Conservation (phyloP, 176 grass and related monocot genomes). For the Triticum dicoccoides region DNA sequence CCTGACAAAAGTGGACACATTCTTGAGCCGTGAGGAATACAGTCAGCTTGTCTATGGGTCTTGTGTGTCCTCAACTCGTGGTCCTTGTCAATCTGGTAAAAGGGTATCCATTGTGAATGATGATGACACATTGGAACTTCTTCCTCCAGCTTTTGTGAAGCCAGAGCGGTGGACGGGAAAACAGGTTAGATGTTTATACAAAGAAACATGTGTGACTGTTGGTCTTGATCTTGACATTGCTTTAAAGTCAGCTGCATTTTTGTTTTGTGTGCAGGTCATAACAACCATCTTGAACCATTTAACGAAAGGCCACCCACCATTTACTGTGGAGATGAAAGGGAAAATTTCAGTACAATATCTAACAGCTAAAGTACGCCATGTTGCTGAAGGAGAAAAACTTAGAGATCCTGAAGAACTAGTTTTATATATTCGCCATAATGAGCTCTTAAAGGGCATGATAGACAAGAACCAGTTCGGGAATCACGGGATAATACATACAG, state of each 20-base stretch:
- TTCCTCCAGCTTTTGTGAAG: constrained; percentile 65
- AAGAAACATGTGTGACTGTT: background rate
- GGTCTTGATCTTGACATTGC: background rate
- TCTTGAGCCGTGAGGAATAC: constrained; percentile 88
- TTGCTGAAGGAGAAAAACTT: too few relatives aligned
- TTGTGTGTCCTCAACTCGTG: constrained; percentile 42
- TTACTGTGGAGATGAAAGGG: constrained; percentile 64
- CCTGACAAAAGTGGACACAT: constrained; percentile 68
- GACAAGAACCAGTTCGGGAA: constrained; percentile 91
- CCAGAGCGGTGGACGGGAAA: constrained; percentile 90
- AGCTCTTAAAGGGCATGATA: constrained; percentile 86
- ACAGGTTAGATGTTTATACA: constrained; percentile 51
- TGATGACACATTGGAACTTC: constrained; percentile 41
- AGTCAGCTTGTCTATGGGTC: constrained; percentile 80
- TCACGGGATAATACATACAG: constrained; percentile 78
- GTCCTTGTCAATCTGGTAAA: constrained; percentile 34
- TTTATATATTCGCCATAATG: constrained; percentile 59
- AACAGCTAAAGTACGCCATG: background rate
- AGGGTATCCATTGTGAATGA: constrained; percentile 56
- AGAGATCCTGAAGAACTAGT: constrained; percentile 29
- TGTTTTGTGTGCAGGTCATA: constrained; percentile 61
- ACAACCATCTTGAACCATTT: constrained; percentile 87
- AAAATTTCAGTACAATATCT: constrained; percentile 72
- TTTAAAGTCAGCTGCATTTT: background rate
- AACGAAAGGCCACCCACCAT: constrained; percentile 71